These are phyloP conservation scores for Datisca glomerata DNA, from an alignment of 306 rosid species.

Conservation along the genomic window DNA sequence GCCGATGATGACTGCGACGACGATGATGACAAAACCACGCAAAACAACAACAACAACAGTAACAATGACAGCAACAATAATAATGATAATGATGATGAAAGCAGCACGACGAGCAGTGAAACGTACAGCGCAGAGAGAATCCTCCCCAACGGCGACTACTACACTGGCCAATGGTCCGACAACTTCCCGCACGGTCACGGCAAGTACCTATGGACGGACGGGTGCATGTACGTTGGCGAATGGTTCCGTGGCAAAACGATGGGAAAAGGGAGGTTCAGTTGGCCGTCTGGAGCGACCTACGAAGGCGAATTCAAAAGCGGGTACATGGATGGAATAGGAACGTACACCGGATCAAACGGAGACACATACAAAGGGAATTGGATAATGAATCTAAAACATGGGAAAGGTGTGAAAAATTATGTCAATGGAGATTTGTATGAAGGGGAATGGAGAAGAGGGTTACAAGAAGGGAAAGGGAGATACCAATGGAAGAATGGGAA, in stretches of 20 bases:
- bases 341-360: conserved; percentile 56
- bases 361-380: conserved; percentile 70
- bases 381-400: conserved; percentile 73
- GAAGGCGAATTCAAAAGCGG: conserved; percentile 72
- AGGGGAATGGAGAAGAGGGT: conserved; percentile 84
- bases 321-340: conserved; percentile 76
- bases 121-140: conserved; percentile 36
- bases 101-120: too few species aligned
- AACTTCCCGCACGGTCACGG: conserved; percentile 67
- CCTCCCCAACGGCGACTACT: conserved; percentile 62
- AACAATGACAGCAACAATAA: too few species aligned
- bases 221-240: conserved; percentile 85
- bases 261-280: conserved; percentile 78
- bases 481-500: conserved; percentile 83
- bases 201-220: conserved; percentile 77
- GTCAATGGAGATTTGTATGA: conserved; percentile 79
- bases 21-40: too few species aligned
- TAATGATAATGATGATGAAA: too few species aligned
- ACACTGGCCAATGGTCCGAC: conserved; percentile 59
- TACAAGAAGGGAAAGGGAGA: conserved; percentile 69
- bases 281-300: conserved; percentile 92
- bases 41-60: too few species aligned
- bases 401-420: conserved; percentile 51
- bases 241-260: conserved; percentile 53
- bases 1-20: conserved; percentile 55